Evolutionary conservation across 305 asterid genomes (phyloP).

Genomic region (Solanum hybrid): DNA sequence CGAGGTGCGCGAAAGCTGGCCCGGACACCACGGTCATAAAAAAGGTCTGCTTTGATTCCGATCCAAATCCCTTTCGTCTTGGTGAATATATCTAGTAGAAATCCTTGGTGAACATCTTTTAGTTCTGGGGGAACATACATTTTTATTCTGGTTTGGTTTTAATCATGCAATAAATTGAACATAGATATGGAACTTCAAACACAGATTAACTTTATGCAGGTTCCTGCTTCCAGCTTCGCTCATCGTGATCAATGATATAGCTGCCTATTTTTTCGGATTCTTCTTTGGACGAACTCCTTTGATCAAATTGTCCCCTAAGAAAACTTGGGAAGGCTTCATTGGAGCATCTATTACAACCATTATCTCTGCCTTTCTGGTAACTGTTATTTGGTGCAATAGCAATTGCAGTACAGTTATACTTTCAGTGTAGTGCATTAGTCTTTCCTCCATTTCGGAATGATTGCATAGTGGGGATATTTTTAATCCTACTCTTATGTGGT

Average conservation of each 20-base stretch:
- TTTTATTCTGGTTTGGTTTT: background rate
- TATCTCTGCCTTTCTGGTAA: slow-evolving; percentile 86
- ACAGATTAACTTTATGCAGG: slow-evolving; percentile 50
- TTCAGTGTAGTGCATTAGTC: background rate
- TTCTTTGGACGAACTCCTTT: slow-evolving; percentile 96
- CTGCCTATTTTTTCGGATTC: slow-evolving; percentile 90
- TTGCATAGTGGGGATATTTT: background rate
- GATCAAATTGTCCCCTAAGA: slow-evolving; percentile 95
- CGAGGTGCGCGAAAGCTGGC: background rate
- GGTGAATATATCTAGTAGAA: background rate
- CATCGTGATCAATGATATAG: slow-evolving; percentile 85
- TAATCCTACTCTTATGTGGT: background rate
- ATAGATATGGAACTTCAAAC: slow-evolving; percentile 18
- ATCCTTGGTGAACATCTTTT: background rate
- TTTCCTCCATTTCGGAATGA: background rate
- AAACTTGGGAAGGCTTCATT: slow-evolving; percentile 99
- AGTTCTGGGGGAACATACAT: background rate
- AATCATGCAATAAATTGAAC: background rate
- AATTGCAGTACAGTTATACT: background rate
- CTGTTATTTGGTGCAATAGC: background rate
- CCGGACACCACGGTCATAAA: background rate
- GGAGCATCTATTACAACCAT: slow-evolving; percentile 94
- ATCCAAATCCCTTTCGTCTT: background rate
- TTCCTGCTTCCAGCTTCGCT: slow-evolving; percentile 99
- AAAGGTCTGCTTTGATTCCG: background rate